Conservation (phyloP, 768 basidiomycete genomes). For the Leccinum variicolor region DNA sequence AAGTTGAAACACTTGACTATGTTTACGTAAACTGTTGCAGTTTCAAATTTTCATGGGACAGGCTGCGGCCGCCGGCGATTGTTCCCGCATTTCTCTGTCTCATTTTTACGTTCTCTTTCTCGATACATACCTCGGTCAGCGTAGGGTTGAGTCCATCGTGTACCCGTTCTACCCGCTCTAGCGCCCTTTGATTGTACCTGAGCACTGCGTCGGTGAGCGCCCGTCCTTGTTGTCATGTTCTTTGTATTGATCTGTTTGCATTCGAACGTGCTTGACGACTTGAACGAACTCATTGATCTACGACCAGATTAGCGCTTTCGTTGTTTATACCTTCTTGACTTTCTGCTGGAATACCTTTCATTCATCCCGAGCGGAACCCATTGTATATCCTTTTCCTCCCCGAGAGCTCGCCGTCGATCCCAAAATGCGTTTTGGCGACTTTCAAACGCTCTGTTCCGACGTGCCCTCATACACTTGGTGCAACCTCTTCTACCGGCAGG, state of each 20-base stretch:
- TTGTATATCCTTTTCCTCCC: background rate
- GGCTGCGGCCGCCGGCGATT: too few relatives aligned
- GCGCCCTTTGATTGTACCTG: background rate
- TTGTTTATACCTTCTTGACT: slow-evolving; percentile 19
- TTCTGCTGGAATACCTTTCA: slow-evolving; percentile 13
- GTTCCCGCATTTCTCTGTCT: background rate
- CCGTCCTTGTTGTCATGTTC: slow-evolving; percentile 13
- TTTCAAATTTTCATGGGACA: background rate
- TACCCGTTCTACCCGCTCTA: background rate
- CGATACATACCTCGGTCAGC: background rate
- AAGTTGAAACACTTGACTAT: background rate
- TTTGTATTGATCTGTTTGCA: slow-evolving; percentile 34
- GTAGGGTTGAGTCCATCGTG: background rate
- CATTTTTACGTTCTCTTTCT: background rate
- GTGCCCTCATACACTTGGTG: slow-evolving; percentile 88
- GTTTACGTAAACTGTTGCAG: slow-evolving; percentile 5
- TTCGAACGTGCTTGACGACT: slow-evolving; percentile 28
- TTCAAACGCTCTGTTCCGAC: slow-evolving; percentile 59
- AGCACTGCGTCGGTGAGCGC: slow-evolving; percentile 17
- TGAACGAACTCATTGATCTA: slow-evolving; percentile 13
- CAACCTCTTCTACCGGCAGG: slow-evolving; percentile 92
- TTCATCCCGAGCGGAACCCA: slow-evolving; percentile 2
- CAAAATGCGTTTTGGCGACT: slow-evolving; percentile 70
- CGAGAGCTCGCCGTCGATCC: background rate
- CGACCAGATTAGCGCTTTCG: slow-evolving; percentile 17